Percentiles rank a stretch among this genome's conserved stretches.
phyloP scores from a whole-genome alignment of 176 grass and related monocot genomes.

The Ampelocalamus luodianensis region DNA sequence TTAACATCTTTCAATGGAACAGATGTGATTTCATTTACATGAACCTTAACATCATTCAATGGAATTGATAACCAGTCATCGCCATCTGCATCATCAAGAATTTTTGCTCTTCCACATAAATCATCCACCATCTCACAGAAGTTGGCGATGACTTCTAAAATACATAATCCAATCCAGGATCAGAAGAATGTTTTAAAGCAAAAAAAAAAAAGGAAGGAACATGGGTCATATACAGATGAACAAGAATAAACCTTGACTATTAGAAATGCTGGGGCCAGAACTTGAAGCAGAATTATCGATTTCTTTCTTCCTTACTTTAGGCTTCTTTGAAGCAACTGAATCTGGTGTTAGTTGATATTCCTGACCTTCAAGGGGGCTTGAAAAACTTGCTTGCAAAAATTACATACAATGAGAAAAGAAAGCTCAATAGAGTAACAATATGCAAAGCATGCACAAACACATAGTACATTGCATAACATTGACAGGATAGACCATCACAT shows the following conservation, averaged over 20 bases:
- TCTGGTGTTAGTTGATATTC: slow-evolving; percentile 52
- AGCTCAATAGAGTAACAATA: slow-evolving; percentile 4
- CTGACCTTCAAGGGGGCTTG: slow-evolving; percentile 65
- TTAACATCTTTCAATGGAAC: no score
- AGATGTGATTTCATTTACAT: slow-evolving; percentile 84
- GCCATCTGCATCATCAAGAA: slow-evolving; percentile 75
- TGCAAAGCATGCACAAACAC: background rate
- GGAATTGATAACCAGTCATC: slow-evolving; percentile 74
- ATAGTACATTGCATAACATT: no score
- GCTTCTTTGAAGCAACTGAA: slow-evolving; percentile 82
- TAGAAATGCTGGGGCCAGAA: slow-evolving; percentile 58
- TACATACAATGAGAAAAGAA: slow-evolving; percentile 43
- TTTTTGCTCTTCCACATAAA: slow-evolving; percentile 85
- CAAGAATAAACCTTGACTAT: slow-evolving; percentile 67
- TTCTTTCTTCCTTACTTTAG: slow-evolving; percentile 82
- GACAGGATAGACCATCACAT: no score
- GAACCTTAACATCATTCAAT: slow-evolving; percentile 71
- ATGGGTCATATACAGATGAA: slow-evolving; percentile 26
- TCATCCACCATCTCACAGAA: slow-evolving; percentile 90
- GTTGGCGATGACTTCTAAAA: slow-evolving; percentile 65
- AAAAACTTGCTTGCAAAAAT: slow-evolving; percentile 81
- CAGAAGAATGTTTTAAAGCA: slow-evolving; percentile 13
- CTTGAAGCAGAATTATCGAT: slow-evolving; percentile 58
- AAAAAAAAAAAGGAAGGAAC: slow-evolving; percentile 27
- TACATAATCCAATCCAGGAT: slow-evolving; percentile 42